phyloP scores from a whole-genome alignment of 345 rosid genomes.

The Bruguiera sexangula region DNA sequence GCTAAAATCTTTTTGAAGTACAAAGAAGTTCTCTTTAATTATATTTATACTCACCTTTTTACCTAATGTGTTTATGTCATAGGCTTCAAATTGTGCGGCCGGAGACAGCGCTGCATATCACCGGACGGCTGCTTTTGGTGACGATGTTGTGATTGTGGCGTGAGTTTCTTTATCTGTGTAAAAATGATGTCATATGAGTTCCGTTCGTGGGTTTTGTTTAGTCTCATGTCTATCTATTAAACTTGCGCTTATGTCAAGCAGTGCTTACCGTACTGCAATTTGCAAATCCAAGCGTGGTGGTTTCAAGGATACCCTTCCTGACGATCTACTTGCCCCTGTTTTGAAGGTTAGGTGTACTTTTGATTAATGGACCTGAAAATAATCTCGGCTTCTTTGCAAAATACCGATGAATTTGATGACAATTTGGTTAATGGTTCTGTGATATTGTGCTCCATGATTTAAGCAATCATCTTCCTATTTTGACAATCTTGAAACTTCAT shows the following conservation, averaged over 20 bases:
- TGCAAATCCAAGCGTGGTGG: constrained; percentile 90
- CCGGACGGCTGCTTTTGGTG: constrained; percentile 69
- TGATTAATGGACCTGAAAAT: not conserved
- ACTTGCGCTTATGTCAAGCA: constrained; percentile 22
- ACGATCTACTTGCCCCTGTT: constrained; percentile 78
- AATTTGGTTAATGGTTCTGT: no score
- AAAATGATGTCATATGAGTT: not conserved
- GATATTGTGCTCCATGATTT: not conserved
- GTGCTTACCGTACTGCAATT: constrained; percentile 87
- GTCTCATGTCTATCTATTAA: not conserved
- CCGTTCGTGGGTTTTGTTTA: not conserved
- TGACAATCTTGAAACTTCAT: not conserved
- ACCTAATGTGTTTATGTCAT: not conserved
- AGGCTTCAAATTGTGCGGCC: constrained; percentile 73
- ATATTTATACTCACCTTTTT: not conserved
- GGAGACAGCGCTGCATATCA: constrained; percentile 55
- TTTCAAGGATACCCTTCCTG: constrained; percentile 86
- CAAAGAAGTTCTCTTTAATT: not conserved
- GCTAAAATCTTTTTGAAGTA: not conserved
- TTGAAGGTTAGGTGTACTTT: constrained; percentile 53
- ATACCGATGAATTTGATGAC: not conserved
- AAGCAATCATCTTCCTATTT: not conserved
- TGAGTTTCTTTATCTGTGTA: constrained; percentile 35
- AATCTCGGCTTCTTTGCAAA: not conserved
- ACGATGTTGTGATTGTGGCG: constrained; percentile 92